Evolutionary conservation across 768 basidiomycete genomes (phyloP).

Genomic region (Fomitopsis pulvina): DNA sequence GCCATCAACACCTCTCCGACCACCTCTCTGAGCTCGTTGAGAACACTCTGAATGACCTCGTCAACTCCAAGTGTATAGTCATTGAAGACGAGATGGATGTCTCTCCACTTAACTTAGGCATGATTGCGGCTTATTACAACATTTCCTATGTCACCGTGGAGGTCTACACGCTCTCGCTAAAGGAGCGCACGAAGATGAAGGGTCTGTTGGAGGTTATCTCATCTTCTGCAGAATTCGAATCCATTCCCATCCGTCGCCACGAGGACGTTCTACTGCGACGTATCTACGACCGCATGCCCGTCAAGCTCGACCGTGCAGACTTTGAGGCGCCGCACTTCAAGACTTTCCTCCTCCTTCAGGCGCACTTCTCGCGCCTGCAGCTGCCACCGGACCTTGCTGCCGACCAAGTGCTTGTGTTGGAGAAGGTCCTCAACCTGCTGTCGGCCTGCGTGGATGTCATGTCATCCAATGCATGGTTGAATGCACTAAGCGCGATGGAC

Average conservation of each 20-base stretch:
- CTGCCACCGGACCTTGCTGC: slow-evolving; percentile 91
- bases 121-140: slow-evolving; percentile 97
- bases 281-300: slow-evolving; percentile 94
- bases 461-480: slow-evolving; percentile 95
- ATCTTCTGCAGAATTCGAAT: slow-evolving; percentile 94
- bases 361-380: slow-evolving; percentile 91
- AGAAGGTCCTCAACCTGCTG: slow-evolving; percentile 85
- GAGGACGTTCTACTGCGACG: slow-evolving; percentile 81
- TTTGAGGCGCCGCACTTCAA: slow-evolving; percentile 98
- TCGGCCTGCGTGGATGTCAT: slow-evolving; percentile 97
- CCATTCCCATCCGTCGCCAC: slow-evolving; percentile 90
- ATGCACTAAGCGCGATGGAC: slow-evolving; percentile 95
- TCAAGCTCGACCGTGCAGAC: slow-evolving; percentile 79
- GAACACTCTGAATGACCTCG: slow-evolving; percentile 83
- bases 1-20: slow-evolving; percentile 91
- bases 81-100: slow-evolving; percentile 96
- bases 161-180: slow-evolving; percentile 91
- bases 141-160: slow-evolving; percentile 96
- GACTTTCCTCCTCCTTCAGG: slow-evolving; percentile 93
- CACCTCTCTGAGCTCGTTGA: slow-evolving; percentile 96
- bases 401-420: slow-evolving; percentile 82
- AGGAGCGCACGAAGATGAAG: slow-evolving; percentile 95
- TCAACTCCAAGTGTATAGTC: slow-evolving; percentile 90
- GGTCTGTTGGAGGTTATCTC: slow-evolving; percentile 95
- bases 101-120: slow-evolving; percentile 87